Evolutionary conservation across 2,329 filamentous ascomycete species (phyloP).

Genomic region (Xylariaceae sp.): DNA sequence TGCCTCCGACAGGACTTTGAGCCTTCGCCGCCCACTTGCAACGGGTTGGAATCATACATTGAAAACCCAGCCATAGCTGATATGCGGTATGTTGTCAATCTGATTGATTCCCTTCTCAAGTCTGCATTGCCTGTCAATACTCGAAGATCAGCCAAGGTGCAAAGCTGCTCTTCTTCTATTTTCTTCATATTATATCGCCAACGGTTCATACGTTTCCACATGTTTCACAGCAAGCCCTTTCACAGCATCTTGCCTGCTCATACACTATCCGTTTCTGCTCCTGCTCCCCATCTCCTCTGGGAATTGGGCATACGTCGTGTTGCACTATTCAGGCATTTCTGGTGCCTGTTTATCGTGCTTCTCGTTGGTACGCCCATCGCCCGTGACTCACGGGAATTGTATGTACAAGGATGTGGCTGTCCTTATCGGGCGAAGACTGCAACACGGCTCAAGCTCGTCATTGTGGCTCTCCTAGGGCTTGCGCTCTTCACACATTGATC

Average conservation of each 20-base stretch:
- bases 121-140: not conserved
- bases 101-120: not conserved
- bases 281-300: slow-evolving; percentile 9
- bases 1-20: slow-evolving; percentile 48
- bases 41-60: slow-evolving; percentile 48
- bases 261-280: not conserved
- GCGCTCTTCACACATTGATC: slow-evolving; percentile 23
- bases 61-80: slow-evolving; percentile 47
- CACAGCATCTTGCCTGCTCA: not conserved
- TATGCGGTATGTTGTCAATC: slow-evolving; percentile 46
- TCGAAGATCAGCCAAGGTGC: too few relatives aligned
- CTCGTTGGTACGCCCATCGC: slow-evolving; percentile 25
- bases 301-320: slow-evolving; percentile 23
- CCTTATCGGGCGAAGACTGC: slow-evolving; percentile 32
- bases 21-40: slow-evolving; percentile 45
- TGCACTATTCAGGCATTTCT: slow-evolving; percentile 23
- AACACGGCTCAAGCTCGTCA: slow-evolving; percentile 34
- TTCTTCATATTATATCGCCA: not conserved
- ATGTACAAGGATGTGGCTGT: slow-evolving; percentile 35
- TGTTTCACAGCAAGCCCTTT: not conserved
- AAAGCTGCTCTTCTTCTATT: not conserved
- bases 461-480: slow-evolving; percentile 33
- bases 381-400: slow-evolving; percentile 25
- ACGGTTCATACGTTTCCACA: slow-evolving; percentile 1
- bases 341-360: slow-evolving; percentile 18